A percentile compares a stretch with the other conserved stretches of the same genome.
phyloP scores from a whole-genome alignment of 2,329 filamentous ascomycete genomes.

The Tolypocladium cylindrosporum region DNA sequence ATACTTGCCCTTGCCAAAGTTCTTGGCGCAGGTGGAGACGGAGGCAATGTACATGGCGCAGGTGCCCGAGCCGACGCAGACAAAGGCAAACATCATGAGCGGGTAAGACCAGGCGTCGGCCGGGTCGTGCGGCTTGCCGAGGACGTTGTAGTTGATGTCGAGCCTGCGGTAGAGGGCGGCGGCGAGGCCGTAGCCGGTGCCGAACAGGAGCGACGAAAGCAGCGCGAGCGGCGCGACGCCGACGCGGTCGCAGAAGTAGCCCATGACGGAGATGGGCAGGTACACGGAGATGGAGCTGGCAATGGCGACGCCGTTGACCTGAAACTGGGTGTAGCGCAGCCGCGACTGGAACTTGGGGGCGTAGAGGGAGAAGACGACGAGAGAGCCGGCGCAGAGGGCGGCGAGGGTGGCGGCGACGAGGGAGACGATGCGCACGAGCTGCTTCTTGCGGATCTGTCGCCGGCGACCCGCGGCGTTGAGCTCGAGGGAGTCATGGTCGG shows the following conservation, averaged over 20 bases:
- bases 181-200: constrained; percentile 71
- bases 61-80: constrained; percentile 73
- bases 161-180: constrained; percentile 60
- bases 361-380: constrained; percentile 90
- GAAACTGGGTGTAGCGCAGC: constrained; percentile 79
- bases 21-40: constrained; percentile 96
- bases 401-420: constrained; percentile 45
- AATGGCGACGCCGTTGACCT: constrained; percentile 85
- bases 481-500: constrained; percentile 2
- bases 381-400: constrained; percentile 75
- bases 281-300: constrained; percentile 83
- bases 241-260: constrained; percentile 83
- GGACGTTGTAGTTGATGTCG: constrained; percentile 34
- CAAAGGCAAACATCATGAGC: constrained; percentile 78
- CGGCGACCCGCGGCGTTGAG: constrained; percentile 8
- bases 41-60: constrained; percentile 82
- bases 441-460: constrained; percentile 16
- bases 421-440: constrained; percentile 32
- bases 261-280: constrained; percentile 80
- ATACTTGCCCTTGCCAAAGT: constrained; percentile 83
- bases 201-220: constrained; percentile 64
- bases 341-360: constrained; percentile 80
- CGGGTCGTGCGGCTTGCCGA: constrained; percentile 25
- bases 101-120: constrained; percentile 57
- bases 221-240: constrained; percentile 71